phyloP scores from a whole-genome alignment of 2,329 filamentous ascomycete genomes.

The Westerdykella aurantiaca region DNA sequence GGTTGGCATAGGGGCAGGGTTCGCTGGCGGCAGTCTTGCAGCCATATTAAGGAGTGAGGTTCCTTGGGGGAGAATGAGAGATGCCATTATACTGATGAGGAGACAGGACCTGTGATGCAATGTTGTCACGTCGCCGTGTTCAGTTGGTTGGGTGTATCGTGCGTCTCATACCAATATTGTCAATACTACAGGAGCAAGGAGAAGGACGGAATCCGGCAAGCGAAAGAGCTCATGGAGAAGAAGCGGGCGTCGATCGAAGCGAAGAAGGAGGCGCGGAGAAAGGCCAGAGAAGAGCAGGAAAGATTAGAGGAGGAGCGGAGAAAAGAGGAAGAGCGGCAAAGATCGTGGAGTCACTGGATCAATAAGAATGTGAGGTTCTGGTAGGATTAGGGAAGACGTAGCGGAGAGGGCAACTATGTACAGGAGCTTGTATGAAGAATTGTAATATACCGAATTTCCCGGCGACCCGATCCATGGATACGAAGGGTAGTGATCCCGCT shows the following conservation, averaged over 20 bases:
- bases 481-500: neutral
- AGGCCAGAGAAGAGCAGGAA: constrained; percentile 41
- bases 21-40: constrained; percentile 66
- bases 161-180: constrained; percentile 77
- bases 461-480: neutral
- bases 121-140: constrained; percentile 83
- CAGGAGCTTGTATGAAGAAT: constrained; percentile 10
- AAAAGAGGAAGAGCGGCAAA: constrained; percentile 31
- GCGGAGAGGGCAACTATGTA: constrained; percentile 5
- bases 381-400: constrained; percentile 12
- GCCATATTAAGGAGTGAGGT: constrained; percentile 68
- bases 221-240: constrained; percentile 73
- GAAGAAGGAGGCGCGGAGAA: constrained; percentile 42
- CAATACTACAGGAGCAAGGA: constrained; percentile 68
- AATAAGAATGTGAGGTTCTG: constrained; percentile 35
- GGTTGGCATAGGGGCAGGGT: constrained; percentile 74
- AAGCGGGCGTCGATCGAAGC: constrained; percentile 53
- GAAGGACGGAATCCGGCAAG: constrained; percentile 74
- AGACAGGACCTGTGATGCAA: constrained; percentile 55
- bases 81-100: constrained; percentile 5
- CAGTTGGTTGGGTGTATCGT: constrained; percentile 63
- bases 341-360: constrained; percentile 33
- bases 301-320: constrained; percentile 20
- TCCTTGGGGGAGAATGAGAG: constrained; percentile 4
- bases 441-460: constrained; percentile 5